These are phyloP conservation scores for Aspergillus phoenicis DNA, from an alignment of 2,329 filamentous ascomycete genomes.

Conservation along the genomic window DNA sequence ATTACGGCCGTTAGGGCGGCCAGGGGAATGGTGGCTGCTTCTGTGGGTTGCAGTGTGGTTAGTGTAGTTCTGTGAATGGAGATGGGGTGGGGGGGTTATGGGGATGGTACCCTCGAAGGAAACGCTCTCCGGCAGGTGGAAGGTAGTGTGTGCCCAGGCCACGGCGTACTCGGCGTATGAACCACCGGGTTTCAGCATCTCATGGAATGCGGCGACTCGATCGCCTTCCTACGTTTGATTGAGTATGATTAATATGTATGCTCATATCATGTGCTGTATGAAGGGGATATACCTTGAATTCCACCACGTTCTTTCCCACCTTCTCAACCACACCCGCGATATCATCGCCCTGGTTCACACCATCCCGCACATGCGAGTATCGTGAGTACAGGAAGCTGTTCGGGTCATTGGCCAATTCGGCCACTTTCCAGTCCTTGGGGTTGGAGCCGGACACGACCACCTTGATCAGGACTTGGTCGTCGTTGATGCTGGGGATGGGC, in stretches of 20 bases:
- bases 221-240: conserved; percentile 46
- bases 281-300: conserved; percentile 46
- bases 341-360: conserved; percentile 54
- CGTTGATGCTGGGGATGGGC: conserved; percentile 39
- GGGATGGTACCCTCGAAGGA: conserved; percentile 53
- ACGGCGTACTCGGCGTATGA: conserved; percentile 61
- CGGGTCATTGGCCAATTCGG: conserved; percentile 7
- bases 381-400: neutral
- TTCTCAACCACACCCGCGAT: conserved; percentile 55
- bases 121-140: conserved; percentile 54
- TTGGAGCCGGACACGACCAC: conserved; percentile 43
- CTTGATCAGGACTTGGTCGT: conserved; percentile 39
- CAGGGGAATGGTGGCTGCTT: conserved; percentile 60
- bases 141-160: conserved; percentile 56
- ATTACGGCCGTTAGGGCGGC: conserved; percentile 58
- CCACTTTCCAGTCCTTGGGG: conserved; percentile 50
- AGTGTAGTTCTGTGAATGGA: neutral
- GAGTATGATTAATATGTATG: neutral
- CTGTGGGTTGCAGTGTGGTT: conserved; percentile 28
- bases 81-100: neutral
- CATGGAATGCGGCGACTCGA: conserved; percentile 53
- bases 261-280: no score
- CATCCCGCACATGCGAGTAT: neutral
- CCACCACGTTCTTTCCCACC: conserved; percentile 56
- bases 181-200: conserved; percentile 55